phyloP scores from a whole-genome alignment of 106 monocot genomes.

The Ottelia alismoides region DNA sequence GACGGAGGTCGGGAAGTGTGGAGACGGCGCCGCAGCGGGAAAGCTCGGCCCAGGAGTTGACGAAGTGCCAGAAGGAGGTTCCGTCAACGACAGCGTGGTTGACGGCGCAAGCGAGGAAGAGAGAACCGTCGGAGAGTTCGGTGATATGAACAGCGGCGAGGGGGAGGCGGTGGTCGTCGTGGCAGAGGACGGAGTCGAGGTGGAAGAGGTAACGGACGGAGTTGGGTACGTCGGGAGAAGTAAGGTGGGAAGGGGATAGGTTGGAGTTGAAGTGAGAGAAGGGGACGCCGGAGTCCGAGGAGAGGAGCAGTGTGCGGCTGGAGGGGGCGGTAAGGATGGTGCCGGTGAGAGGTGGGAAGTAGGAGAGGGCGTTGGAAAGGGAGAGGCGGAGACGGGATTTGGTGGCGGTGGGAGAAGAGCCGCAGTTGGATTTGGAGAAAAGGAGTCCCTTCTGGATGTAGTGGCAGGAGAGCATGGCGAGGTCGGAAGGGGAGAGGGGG shows the following conservation, averaged over 20 bases:
- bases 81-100: constrained; percentile 89
- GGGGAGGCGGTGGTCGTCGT: constrained; percentile 62
- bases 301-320: constrained; percentile 37
- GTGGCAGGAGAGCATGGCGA: constrained; percentile 89
- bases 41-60: constrained; percentile 78
- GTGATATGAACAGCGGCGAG: constrained; percentile 73
- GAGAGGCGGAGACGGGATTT: constrained; percentile 36
- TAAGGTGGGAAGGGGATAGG: background rate
- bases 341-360: constrained; percentile 71
- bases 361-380: constrained; percentile 53
- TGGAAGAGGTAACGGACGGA: constrained; percentile 43
- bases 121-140: constrained; percentile 60
- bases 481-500: constrained; percentile 72
- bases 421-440: constrained; percentile 30
- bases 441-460: constrained; percentile 96
- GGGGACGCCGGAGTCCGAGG: constrained; percentile 54
- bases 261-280: constrained; percentile 34
- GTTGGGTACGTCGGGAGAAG: constrained; percentile 54
- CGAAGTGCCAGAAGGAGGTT: constrained; percentile 92
- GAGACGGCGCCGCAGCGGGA: constrained; percentile 25
- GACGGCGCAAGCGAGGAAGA: constrained; percentile 64
- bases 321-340: constrained; percentile 36
- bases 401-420: constrained; percentile 16
- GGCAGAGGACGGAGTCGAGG: constrained; percentile 48
- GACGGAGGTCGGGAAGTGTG: constrained; percentile 40